phyloP scores from a whole-genome alignment of 1,139 yeast genomes.

The Debaryomycetaceae sp. region DNA sequence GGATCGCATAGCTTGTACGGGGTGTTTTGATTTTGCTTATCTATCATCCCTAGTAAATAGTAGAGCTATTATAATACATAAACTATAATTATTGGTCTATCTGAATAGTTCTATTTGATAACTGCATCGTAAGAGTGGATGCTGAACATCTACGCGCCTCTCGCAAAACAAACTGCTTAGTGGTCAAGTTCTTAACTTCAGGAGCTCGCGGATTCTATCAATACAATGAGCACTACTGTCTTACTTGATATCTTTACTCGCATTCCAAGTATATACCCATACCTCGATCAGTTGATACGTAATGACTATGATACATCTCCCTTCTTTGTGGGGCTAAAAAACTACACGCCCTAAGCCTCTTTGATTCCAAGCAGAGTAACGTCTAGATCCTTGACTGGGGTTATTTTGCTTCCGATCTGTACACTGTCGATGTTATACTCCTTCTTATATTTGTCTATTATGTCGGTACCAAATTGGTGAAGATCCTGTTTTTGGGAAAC shows the following conservation, averaged over 20 bases:
- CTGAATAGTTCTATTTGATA: too few relatives aligned
- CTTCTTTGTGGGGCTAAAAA: neutral
- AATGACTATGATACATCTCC: neutral
- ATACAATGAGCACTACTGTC: too few relatives aligned
- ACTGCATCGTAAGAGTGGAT: too few relatives aligned
- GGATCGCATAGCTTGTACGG: neutral
- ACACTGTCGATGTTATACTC: conserved; percentile 11
- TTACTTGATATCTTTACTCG: too few relatives aligned
- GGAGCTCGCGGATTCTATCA: too few relatives aligned
- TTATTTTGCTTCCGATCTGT: neutral
- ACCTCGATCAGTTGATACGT: too few relatives aligned
- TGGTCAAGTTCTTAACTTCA: too few relatives aligned
- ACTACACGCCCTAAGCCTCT: neutral
- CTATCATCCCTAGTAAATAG: neutral
- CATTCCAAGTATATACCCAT: too few relatives aligned
- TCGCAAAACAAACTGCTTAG: too few relatives aligned
- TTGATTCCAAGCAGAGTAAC: conserved; percentile 1
- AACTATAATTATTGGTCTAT: too few relatives aligned
- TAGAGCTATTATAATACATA: too few relatives aligned
- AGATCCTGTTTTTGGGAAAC: conserved; percentile 14
- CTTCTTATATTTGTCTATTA: conserved; percentile 10
- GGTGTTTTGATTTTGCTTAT: neutral
- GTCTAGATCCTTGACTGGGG: conserved; percentile 13
- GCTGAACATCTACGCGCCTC: too few relatives aligned
- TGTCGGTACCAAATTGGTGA: conserved; percentile 10